Percentiles rank a stretch among this genome's conserved stretches.
Evolutionary conservation across 441 rosid species (phyloP).

Genomic region (Populus hybrid): DNA sequence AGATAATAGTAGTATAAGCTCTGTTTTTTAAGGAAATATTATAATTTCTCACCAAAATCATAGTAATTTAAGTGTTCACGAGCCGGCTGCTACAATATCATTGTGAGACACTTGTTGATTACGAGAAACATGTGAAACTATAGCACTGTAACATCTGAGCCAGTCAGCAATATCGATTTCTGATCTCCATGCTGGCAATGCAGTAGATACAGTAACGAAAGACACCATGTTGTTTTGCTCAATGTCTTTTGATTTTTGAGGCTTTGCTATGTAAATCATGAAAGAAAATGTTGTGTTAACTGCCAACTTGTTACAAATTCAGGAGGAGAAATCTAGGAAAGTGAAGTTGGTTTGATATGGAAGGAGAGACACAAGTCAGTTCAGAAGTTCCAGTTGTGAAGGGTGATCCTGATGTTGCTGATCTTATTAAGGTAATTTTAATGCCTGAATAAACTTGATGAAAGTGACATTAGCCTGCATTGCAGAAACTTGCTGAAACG

Average conservation of each 20-base stretch:
- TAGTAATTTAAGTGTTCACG: too few relatives aligned
- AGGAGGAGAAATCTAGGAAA: constrained; percentile 9
- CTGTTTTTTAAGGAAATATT: too few relatives aligned
- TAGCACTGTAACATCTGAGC: not conserved
- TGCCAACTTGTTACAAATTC: constrained; percentile 13
- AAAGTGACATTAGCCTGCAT: not conserved
- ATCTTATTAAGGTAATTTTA: constrained; percentile 46
- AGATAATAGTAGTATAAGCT: too few relatives aligned
- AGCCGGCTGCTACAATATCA: too few relatives aligned
- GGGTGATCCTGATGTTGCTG: constrained; percentile 36
- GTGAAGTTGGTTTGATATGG: constrained; percentile 48
- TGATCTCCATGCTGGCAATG: not conserved
- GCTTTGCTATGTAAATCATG: not conserved
- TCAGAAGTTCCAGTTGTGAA: constrained; percentile 56
- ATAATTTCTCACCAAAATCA: too few relatives aligned
- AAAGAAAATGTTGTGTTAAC: not conserved
- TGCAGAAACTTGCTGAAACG: not conserved
- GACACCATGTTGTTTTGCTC: not conserved
- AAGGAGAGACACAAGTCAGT: constrained; percentile 43
- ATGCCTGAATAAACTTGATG: not conserved
- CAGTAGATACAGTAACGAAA: not conserved
- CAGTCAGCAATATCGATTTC: not conserved
- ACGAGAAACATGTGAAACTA: too few relatives aligned
- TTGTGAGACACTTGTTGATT: too few relatives aligned
- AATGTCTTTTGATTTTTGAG: not conserved